Evolutionary conservation across 2,329 filamentous ascomycete species (phyloP).

Genomic region (Penicillium paneum): DNA sequence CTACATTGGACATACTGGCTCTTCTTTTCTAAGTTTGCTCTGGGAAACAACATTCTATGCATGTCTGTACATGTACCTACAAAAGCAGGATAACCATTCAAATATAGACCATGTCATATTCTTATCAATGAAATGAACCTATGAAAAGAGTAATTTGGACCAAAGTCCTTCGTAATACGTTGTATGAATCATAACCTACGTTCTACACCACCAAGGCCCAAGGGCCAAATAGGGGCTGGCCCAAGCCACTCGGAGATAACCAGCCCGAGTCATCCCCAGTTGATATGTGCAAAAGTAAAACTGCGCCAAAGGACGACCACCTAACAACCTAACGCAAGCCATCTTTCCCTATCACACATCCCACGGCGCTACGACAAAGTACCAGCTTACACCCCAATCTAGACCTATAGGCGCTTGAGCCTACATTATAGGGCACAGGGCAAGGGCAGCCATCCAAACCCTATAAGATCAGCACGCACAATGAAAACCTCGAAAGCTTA

Average conservation of each 20-base stretch:
- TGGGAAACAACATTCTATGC: background rate
- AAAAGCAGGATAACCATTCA: background rate
- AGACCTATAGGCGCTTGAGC: background rate
- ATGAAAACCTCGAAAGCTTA: conserved; percentile 1
- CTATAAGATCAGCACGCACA: conserved; percentile 24
- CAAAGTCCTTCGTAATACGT: background rate
- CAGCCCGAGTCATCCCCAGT: background rate
- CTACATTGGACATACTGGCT: background rate
- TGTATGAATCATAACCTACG: background rate
- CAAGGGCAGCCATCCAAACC: conserved; percentile 21
- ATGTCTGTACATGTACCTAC: background rate
- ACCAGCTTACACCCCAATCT: background rate
- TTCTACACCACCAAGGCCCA: background rate
- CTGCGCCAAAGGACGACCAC: background rate
- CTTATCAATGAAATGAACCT: background rate
- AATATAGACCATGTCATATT: background rate
- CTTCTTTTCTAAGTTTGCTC: background rate
- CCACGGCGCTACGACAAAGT: background rate
- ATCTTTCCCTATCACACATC: background rate
- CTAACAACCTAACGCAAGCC: background rate
- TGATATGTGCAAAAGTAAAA: background rate
- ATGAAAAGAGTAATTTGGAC: background rate
- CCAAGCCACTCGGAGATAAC: conserved; percentile 2
- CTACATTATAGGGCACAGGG: conserved; percentile 23
- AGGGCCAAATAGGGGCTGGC: background rate